Percentiles rank a stretch among this genome's conserved stretches.
phyloP scores from a whole-genome alignment of 1,139 yeast species.

The Casaregolazyma lundiana region DNA sequence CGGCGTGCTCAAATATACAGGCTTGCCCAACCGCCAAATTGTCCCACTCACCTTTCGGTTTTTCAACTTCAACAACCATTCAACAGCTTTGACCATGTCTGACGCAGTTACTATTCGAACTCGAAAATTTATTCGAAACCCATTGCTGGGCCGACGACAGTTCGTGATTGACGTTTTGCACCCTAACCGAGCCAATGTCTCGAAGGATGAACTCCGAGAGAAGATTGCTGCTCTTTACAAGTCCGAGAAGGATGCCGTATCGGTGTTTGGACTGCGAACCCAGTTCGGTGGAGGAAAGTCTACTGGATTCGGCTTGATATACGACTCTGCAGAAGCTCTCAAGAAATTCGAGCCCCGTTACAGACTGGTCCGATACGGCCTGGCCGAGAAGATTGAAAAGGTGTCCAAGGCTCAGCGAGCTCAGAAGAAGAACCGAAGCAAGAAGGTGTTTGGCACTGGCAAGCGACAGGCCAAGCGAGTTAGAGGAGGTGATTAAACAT shows the following conservation, averaged over 20 bases:
- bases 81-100: slow-evolving; percentile 44
- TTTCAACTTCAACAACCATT: slow-evolving; percentile 11
- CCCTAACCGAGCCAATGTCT: slow-evolving; percentile 99
- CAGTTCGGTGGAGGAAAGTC: slow-evolving; percentile 99
- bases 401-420: slow-evolving; percentile 99
- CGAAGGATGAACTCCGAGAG: slow-evolving; percentile 99
- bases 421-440: slow-evolving; percentile 99
- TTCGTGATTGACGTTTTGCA: slow-evolving; percentile 99
- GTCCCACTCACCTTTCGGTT: slow-evolving; percentile 11
- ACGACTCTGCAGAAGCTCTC: slow-evolving; percentile 97
- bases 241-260: slow-evolving; percentile 97
- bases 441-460: slow-evolving; percentile 98
- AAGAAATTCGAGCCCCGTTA: slow-evolving; percentile 98
- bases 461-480: slow-evolving; percentile 77
- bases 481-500: slow-evolving; percentile 22
- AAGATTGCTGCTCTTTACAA: slow-evolving; percentile 95
- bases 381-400: slow-evolving; percentile 93
- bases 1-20: slow-evolving; percentile 6
- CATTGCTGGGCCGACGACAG: slow-evolving; percentile 99
- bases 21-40: slow-evolving; percentile 1
- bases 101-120: slow-evolving; percentile 99
- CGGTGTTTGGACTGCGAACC: slow-evolving; percentile 99
- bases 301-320: slow-evolving; percentile 98
- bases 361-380: slow-evolving; percentile 99
- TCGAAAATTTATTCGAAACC: slow-evolving; percentile 99